Percentiles rank a stretch among this genome's conserved stretches.
Conservation (phyloP, 192 early-diverging fungal species). For the Spinellus fusiger region DNA sequence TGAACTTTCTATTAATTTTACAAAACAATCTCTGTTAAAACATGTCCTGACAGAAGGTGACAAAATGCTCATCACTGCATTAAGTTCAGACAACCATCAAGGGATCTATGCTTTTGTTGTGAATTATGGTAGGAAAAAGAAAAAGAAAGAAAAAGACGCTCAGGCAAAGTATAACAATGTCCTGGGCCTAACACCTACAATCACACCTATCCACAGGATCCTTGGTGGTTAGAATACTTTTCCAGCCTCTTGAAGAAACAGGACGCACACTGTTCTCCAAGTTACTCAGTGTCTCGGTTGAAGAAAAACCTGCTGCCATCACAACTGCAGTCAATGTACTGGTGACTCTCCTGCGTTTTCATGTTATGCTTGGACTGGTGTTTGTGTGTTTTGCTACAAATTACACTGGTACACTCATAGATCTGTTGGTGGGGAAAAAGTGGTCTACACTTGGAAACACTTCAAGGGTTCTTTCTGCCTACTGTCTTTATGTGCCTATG, state of each 20-base stretch:
- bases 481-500: slow-evolving; percentile 88
- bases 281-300: slow-evolving; percentile 29
- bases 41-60: slow-evolving; percentile 96
- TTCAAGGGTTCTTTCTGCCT: slow-evolving; percentile 57
- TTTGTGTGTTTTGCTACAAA: slow-evolving; percentile 83
- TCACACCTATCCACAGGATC: slow-evolving; percentile 54
- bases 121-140: slow-evolving; percentile 64
- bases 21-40: slow-evolving; percentile 86
- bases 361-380: slow-evolving; percentile 66
- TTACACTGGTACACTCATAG: slow-evolving; percentile 64
- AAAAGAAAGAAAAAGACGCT: slow-evolving; percentile 3
- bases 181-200: not conserved
- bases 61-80: slow-evolving; percentile 76
- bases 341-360: slow-evolving; percentile 48
- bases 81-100: slow-evolving; percentile 51
- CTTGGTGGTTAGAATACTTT: slow-evolving; percentile 80
- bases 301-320: not conserved
- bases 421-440: slow-evolving; percentile 50
- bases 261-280: slow-evolving; percentile 80
- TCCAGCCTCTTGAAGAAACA: slow-evolving; percentile 92
- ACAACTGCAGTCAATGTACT: slow-evolving; percentile 14
- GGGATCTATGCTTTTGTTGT: slow-evolving; percentile 81
- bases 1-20: slow-evolving; percentile 70
- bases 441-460: slow-evolving; percentile 49
- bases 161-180: not conserved